phyloP scores from a whole-genome alignment of 371 early-diverging fungal species.

The Haplosporangium sp. region DNA sequence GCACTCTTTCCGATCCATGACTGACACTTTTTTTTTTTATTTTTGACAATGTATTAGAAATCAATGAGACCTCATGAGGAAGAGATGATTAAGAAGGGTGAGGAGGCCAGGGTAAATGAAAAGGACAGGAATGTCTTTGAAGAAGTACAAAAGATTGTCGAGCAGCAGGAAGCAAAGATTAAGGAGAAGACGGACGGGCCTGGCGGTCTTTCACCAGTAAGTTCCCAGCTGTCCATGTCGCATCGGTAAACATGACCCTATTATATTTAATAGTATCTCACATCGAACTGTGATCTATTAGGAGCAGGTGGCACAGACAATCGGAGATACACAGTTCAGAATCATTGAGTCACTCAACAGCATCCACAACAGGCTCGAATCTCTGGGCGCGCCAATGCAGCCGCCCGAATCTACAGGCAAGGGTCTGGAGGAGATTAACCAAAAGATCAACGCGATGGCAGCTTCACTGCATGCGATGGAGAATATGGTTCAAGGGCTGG shows the following conservation, averaged over 20 bases:
- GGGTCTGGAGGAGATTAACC: conserved; percentile 30
- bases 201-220: conserved; percentile 24
- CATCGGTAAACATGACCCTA: not conserved
- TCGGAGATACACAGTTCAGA: conserved; percentile 74
- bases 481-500: conserved; percentile 71
- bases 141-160: conserved; percentile 45
- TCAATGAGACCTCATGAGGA: conserved; percentile 68
- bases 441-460: conserved; percentile 63
- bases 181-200: conserved; percentile 38
- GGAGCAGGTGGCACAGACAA: conserved; percentile 44
- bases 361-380: conserved; percentile 66
- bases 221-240: not conserved
- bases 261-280: not conserved
- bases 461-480: conserved; percentile 86
- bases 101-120: conserved; percentile 60
- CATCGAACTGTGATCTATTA: not conserved
- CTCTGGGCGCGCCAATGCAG: conserved; percentile 63
- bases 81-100: conserved; percentile 67
- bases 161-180: conserved; percentile 32
- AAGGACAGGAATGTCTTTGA: conserved; percentile 34
- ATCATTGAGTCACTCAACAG: conserved; percentile 74
- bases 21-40: not conserved
- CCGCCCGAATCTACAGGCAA: conserved; percentile 35
- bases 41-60: not conserved
- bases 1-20: not conserved